Base-by-base conservation (phyloP, 2,329 filamentous ascomycete species). In the Pestalotiopsis sp. region DNA sequence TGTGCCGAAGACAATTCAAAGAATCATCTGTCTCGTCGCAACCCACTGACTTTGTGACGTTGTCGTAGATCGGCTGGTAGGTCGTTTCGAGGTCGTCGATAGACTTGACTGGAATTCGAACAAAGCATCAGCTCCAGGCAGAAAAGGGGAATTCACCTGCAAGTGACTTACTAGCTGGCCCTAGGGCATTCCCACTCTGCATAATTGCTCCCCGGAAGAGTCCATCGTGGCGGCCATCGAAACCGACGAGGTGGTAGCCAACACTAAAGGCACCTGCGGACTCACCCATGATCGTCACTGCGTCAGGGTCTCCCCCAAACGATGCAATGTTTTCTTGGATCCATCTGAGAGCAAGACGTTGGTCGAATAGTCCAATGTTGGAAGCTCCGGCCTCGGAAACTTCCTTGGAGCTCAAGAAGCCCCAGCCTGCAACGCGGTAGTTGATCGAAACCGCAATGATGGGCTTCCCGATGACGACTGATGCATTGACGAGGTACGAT, bases 201-300 rank as follows among this genome's bases (percentile, higher is more conserved):
- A 65, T 65, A 20, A 65, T 65, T 11, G 62, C 62, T 36, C n/a
- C 62, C 23, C 62, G 62, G 20, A 65, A 65, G 11, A 65, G 31
- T 23, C 62, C 62, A 4, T 38, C 62, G 14, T 45, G 14, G 11
- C 20, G 6, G 2, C 62, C 62, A 40, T 65, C 62, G 2, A 49
- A 25, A 4, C 14, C 38, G 12, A 52, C 31, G 17, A 65, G 36
- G 25, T 65, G 62, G 38, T 45, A 49, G 38, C 38, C 62, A 25
- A 52, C 40, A 31, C 38, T 49, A 14, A 65, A 23, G 36, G 38
- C n/a, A 23, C 57, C 57, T 1, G 57, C 57, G 23, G n/a, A 23
- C 13, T 59, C 57, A 27, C 57, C 57, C 17, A 20, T 20, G 13
- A 59, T 7, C 6, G 57, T 59, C 25, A 59, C 57, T 4, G n/a